These are phyloP conservation scores for Porphyridium purpureum DNA, from an alignment of 23 red algal species.

Conservation along the genomic window DNA sequence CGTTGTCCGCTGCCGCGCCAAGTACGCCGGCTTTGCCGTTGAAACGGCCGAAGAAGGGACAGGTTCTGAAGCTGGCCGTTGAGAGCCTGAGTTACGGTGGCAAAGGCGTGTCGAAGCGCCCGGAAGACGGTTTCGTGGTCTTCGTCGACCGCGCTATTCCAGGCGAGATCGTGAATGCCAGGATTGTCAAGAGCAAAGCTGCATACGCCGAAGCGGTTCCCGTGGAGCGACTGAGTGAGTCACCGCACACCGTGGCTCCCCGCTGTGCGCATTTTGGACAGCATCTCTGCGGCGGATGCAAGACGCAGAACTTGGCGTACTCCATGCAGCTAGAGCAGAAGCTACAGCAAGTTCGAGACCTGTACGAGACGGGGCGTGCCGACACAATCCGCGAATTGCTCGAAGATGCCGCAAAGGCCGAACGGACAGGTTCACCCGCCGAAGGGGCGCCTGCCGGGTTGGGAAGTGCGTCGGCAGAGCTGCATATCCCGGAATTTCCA, in stretches of 20 bases:
- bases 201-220: conserved; percentile 67
- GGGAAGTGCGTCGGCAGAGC: conserved; percentile 1
- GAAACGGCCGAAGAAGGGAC: too few relatives aligned
- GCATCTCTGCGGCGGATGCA: conserved; percentile 92
- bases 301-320: conserved; percentile 59
- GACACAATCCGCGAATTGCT: background rate
- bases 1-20: too few relatives aligned
- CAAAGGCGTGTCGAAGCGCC: too few relatives aligned
- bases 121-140: background rate
- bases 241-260: conserved; percentile 21
- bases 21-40: too few relatives aligned
- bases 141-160: background rate
- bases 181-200: background rate
- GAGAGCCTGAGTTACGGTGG: too few relatives aligned
- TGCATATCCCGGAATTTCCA: conserved; percentile 1
- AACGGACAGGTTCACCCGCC: background rate
- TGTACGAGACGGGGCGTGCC: conserved; percentile 7
- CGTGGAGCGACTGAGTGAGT: conserved; percentile 10
- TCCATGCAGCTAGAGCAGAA: conserved; percentile 52
- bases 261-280: conserved; percentile 59
- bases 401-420: background rate
- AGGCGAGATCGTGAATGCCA: background rate
- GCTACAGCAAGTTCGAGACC: conserved; percentile 17
- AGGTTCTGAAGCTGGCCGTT: too few relatives aligned
- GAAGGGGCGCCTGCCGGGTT: background rate